Conservation (phyloP, 2,329 filamentous ascomycete species). For the Didymella pinodella region DNA sequence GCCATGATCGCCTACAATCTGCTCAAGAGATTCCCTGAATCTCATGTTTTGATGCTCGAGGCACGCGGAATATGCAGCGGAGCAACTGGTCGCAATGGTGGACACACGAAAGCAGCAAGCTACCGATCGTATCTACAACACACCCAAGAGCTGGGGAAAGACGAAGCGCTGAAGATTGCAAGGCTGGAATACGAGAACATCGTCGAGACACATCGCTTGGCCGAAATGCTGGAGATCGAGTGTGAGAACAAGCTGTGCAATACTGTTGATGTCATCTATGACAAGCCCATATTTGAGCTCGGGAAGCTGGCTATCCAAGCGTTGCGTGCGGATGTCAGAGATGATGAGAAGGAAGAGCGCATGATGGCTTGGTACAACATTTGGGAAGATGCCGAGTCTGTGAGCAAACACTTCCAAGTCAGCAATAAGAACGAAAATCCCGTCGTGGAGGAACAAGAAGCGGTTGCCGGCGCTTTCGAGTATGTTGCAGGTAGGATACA, state of each 20-base stretch:
- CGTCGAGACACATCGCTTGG: constrained; percentile 63
- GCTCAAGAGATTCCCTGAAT: constrained; percentile 25
- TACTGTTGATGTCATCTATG: constrained; percentile 68
- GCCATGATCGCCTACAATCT: constrained; percentile 50
- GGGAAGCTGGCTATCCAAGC: constrained; percentile 39
- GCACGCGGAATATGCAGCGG: constrained; percentile 51
- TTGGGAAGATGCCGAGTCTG: constrained; percentile 22
- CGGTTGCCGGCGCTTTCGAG: constrained; percentile 40
- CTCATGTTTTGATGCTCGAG: constrained; percentile 51
- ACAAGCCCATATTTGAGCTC: constrained; percentile 44
- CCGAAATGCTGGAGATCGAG: constrained; percentile 53
- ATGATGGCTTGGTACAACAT: constrained; percentile 43
- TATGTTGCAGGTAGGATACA: constrained; percentile 45
- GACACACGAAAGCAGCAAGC: constrained; percentile 60
- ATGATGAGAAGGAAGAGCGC: constrained; percentile 34
- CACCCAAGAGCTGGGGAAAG: constrained; percentile 54
- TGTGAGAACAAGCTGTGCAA: constrained; percentile 60
- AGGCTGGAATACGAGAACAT: constrained; percentile 57
- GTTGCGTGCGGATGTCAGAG: constrained; percentile 32
- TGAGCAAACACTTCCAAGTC: constrained; percentile 32
- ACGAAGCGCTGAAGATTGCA: constrained; percentile 57
- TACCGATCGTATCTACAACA: constrained; percentile 63
- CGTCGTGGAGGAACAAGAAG: constrained; percentile 25
- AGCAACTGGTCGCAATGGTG: constrained; percentile 56
- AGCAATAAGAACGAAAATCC: constrained; percentile 31